Percentiles rank a stretch among this genome's conserved stretches.
These are phyloP conservation scores for Penicillium sp. DNA, from an alignment of 2,329 filamentous ascomycete genomes.

Conservation along the genomic window DNA sequence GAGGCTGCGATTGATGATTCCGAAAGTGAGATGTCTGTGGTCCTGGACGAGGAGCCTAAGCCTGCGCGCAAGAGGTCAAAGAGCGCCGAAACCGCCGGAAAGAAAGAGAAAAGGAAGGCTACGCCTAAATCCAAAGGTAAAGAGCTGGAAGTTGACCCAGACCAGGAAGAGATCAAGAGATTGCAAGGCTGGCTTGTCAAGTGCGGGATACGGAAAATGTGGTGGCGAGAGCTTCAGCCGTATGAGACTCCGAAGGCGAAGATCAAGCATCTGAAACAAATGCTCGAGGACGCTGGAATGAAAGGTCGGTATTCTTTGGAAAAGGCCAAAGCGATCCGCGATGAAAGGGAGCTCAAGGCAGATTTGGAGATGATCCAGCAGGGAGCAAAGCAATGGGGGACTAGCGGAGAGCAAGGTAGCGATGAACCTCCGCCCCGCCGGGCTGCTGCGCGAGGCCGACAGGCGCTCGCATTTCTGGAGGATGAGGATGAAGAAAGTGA, in stretches of 20 bases:
- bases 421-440: slow-evolving; percentile 40
- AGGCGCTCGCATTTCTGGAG: slow-evolving; percentile 59
- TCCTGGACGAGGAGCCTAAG: slow-evolving; percentile 72
- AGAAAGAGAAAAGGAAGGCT: slow-evolving; percentile 33
- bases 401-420: slow-evolving; percentile 42
- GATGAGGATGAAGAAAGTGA: slow-evolving; percentile 65
- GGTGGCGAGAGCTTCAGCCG: slow-evolving; percentile 77
- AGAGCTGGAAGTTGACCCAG: slow-evolving; percentile 54
- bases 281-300: slow-evolving; percentile 84
- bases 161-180: slow-evolving; percentile 80
- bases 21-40: slow-evolving; percentile 66
- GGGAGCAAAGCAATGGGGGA: slow-evolving; percentile 76
- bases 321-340: slow-evolving; percentile 82
- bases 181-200: slow-evolving; percentile 83
- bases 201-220: slow-evolving; percentile 89
- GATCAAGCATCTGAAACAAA: slow-evolving; percentile 72
- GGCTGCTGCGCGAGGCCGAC: slow-evolving; percentile 41
- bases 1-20: slow-evolving; percentile 50
- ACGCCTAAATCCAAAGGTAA: slow-evolving; percentile 42
- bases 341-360: slow-evolving; percentile 75
- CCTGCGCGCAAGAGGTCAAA: slow-evolving; percentile 53
- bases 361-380: slow-evolving; percentile 83
- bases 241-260: slow-evolving; percentile 74
- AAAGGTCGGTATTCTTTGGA: slow-evolving; percentile 81
- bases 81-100: slow-evolving; percentile 22